A percentile compares a stretch with the other conserved stretches of the same genome.
Conservation (phyloP, 2,329 filamentous ascomycete species). For the Saccharata proteae region DNA sequence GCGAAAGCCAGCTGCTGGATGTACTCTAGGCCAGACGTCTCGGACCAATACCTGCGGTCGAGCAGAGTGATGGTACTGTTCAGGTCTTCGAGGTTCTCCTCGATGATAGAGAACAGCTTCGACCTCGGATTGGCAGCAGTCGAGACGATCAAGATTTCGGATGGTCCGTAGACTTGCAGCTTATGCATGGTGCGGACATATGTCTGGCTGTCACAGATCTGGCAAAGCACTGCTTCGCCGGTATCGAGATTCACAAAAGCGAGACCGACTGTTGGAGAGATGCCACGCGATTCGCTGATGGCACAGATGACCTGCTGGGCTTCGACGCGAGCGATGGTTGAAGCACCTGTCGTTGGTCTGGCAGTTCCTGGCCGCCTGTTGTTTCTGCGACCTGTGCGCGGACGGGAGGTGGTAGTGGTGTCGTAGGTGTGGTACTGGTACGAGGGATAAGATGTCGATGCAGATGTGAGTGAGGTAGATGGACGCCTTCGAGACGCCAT, state of each 20-base stretch:
- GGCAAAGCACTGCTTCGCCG: slow-evolving; percentile 72
- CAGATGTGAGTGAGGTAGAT: slow-evolving; percentile 20
- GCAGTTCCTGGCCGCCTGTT: slow-evolving; percentile 31
- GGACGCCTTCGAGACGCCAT: slow-evolving; percentile 17
- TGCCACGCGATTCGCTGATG: slow-evolving; percentile 73
- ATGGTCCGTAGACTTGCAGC: slow-evolving; percentile 66
- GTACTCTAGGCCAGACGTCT: slow-evolving; percentile 62
- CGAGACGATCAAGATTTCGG: slow-evolving; percentile 64
- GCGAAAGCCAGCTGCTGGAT: slow-evolving; percentile 68
- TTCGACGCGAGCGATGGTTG: slow-evolving; percentile 44
- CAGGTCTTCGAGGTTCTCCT: slow-evolving; percentile 56
- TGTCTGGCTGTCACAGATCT: slow-evolving; percentile 87
- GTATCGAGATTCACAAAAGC: slow-evolving; percentile 81
- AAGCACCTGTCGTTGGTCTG: slow-evolving; percentile 42
- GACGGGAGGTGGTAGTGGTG: slow-evolving; percentile 24
- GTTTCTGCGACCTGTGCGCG: slow-evolving; percentile 16
- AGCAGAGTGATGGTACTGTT: slow-evolving; percentile 46
- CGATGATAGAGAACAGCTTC: slow-evolving; percentile 60
- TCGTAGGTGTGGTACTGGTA: slow-evolving; percentile 23
- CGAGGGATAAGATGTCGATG: slow-evolving; percentile 20
- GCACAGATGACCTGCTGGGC: slow-evolving; percentile 75
- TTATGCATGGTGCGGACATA: slow-evolving; percentile 85
- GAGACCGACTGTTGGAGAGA: slow-evolving; percentile 72
- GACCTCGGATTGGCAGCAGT: slow-evolving; percentile 60
- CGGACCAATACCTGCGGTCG: slow-evolving; percentile 75